These are phyloP conservation scores for Gracilaria caudata DNA, from an alignment of 23 red algal species.

Conservation along the genomic window DNA sequence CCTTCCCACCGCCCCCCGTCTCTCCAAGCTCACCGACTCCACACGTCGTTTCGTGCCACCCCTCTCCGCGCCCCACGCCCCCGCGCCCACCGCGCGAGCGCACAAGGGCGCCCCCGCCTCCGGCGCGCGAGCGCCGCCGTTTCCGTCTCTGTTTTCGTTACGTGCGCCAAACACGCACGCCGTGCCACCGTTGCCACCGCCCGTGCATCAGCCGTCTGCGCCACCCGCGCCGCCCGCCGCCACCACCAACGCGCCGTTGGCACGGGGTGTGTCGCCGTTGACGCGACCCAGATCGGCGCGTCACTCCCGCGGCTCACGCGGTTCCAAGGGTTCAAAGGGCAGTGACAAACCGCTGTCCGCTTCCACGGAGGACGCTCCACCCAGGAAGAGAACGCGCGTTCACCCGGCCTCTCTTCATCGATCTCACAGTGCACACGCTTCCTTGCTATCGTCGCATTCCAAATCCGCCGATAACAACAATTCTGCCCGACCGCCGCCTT, in stretches of 20 bases:
- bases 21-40: neutral
- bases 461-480: neutral
- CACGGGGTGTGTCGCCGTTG: too few species aligned
- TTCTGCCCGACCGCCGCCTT: neutral
- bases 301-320: constrained; percentile 9
- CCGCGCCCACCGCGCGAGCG: constrained; percentile 11
- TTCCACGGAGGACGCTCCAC: constrained; percentile 64
- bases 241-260: neutral
- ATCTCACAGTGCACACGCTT: constrained; percentile 56
- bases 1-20: neutral
- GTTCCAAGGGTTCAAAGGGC: constrained; percentile 4
- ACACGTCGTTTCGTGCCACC: constrained; percentile 11
- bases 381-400: constrained; percentile 45
- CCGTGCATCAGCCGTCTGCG: neutral
- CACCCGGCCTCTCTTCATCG: constrained; percentile 1
- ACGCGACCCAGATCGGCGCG: constrained; percentile 7
- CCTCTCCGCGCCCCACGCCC: neutral
- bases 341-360: constrained; percentile 43
- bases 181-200: neutral
- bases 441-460: constrained; percentile 6
- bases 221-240: neutral
- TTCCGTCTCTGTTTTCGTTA: neutral
- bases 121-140: neutral
- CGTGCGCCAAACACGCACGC: constrained; percentile 7
- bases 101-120: neutral